Evolutionary conservation across 257 asterid species (phyloP).

Genomic region (Solanum infundibuliforme): DNA sequence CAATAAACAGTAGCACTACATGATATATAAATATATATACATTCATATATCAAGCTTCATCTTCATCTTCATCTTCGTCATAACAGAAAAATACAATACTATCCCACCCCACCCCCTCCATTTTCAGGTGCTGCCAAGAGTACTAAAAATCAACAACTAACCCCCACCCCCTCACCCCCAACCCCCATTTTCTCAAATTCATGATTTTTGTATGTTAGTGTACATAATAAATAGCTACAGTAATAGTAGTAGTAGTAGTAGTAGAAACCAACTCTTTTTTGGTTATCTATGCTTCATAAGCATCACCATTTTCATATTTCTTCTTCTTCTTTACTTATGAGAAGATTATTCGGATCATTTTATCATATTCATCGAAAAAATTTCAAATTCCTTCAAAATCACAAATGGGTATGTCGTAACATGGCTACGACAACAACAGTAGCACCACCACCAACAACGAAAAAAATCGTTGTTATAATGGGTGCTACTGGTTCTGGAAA

Average conservation of each 20-base stretch:
- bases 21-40: no score
- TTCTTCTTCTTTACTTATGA: slow-evolving; percentile 22
- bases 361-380: neutral
- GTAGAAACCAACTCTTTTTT: neutral
- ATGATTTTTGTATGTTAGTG: slow-evolving; percentile 17
- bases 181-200: neutral
- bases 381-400: neutral
- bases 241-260: neutral
- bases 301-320: neutral
- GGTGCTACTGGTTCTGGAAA: slow-evolving; percentile 95
- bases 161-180: neutral
- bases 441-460: neutral
- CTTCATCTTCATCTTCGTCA: neutral
- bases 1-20: neutral
- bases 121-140: neutral
- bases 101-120: neutral
- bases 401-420: neutral
- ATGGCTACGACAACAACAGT: neutral
- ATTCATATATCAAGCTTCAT: no score
- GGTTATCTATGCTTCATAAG: neutral
- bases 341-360: slow-evolving; percentile 9
- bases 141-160: neutral
- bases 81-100: neutral
- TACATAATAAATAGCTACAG: slow-evolving; percentile 2
- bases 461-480: slow-evolving; percentile 50